Evolutionary conservation across 164 flowering plant genomes (phyloP).

Genomic region (Tinospora cordifolia): DNA sequence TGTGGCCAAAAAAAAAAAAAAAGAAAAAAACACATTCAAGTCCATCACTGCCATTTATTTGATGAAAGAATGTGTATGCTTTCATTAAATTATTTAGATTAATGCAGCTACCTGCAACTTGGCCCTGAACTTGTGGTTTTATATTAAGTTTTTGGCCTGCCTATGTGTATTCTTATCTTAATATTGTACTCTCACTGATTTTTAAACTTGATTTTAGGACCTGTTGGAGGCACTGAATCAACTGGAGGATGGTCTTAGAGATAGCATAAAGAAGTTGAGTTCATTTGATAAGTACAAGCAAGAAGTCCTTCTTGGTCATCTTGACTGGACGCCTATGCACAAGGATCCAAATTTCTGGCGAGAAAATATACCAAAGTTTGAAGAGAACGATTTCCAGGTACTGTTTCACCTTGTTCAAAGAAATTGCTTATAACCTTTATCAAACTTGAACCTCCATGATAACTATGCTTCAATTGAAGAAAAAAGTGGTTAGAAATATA

Average conservation of each 20-base stretch:
- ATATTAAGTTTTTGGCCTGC: no score
- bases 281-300: constrained; percentile 95
- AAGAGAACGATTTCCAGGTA: constrained; percentile 96
- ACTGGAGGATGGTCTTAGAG: constrained; percentile 79
- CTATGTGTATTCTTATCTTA: neutral
- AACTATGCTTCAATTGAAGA: neutral
- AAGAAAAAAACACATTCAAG: no score
- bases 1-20: no score
- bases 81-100: neutral
- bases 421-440: neutral
- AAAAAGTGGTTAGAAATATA: no score
- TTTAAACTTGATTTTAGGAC: constrained; percentile 41
- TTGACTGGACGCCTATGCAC: constrained; percentile 98
- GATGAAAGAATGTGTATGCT: neutral
- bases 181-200: neutral
- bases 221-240: constrained; percentile 81
- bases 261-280: constrained; percentile 71
- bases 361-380: constrained; percentile 75
- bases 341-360: constrained; percentile 91
- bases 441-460: neutral
- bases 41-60: neutral
- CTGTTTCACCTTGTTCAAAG: neutral
- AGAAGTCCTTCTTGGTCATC: constrained; percentile 92
- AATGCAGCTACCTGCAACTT: neutral
- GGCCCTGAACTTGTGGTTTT: no score